A percentile compares a stretch with the other conserved stretches of the same genome.
phyloP scores from a whole-genome alignment of 805 yeast genomes.

The Metschnikowia lachancei region DNA sequence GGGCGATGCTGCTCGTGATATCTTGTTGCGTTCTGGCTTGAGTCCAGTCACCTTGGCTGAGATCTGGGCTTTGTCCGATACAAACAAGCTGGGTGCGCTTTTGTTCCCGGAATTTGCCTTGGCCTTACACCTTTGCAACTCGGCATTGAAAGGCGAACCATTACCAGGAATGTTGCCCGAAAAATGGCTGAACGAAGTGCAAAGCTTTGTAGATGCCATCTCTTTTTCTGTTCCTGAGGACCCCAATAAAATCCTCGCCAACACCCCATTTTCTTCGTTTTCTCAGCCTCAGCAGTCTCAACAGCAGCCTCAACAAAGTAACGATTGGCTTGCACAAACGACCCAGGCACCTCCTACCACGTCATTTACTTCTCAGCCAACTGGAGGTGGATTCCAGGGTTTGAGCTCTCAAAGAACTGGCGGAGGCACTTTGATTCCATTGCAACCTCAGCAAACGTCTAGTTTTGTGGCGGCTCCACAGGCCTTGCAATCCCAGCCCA shows the following conservation, averaged over 20 bases:
- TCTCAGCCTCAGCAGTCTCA: constrained; percentile 13
- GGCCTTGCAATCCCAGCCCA: constrained; percentile 30
- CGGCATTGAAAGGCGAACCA: constrained; percentile 72
- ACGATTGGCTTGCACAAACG: constrained; percentile 22
- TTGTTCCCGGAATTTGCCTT: constrained; percentile 93
- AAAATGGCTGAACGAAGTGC: constrained; percentile 76
- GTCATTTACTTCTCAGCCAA: constrained; percentile 40
- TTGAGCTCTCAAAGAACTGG: constrained; percentile 41
- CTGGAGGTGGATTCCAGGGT: constrained; percentile 31
- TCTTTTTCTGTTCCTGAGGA: constrained; percentile 72
- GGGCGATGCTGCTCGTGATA: constrained; percentile 74
- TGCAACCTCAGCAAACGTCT: constrained; percentile 70
- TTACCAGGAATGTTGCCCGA: constrained; percentile 73
- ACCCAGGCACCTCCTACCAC: constrained; percentile 11
- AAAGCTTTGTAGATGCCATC: constrained; percentile 85
- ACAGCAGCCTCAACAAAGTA: constrained; percentile 5
- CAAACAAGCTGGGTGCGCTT: constrained; percentile 78
- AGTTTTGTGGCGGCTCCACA: constrained; percentile 45
- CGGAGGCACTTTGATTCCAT: constrained; percentile 43
- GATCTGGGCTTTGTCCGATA: constrained; percentile 90
- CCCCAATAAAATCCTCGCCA: constrained; percentile 37
- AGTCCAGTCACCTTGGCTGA: constrained; percentile 73
- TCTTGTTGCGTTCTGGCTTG: constrained; percentile 76
- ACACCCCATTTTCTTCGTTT: constrained; percentile 43
- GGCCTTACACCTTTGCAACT: constrained; percentile 82